A percentile compares a stretch with the other conserved stretches of the same genome.
Conservation (phyloP, 2,329 filamentous ascomycete genomes). For the Phoma sp. region DNA sequence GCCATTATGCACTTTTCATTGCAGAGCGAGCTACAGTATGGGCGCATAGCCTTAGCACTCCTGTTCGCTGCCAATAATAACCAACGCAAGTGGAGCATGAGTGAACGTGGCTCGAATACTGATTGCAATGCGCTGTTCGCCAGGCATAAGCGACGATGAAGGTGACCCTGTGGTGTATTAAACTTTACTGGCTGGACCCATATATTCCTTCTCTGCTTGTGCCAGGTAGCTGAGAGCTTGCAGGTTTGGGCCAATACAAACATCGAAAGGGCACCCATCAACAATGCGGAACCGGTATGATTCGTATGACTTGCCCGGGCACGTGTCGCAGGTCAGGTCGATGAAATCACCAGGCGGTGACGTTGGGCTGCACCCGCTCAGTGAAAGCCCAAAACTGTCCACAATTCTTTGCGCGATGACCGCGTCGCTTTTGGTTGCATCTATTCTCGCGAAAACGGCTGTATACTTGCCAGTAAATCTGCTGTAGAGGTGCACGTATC, state of each 20-base stretch:
- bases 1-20: conserved; percentile 2
- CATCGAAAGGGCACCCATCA: conserved; percentile 10
- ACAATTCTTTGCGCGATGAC: not conserved
- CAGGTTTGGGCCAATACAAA: conserved; percentile 2
- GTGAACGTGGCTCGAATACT: not conserved
- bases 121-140: not conserved
- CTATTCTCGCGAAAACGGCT: not conserved
- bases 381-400: not conserved
- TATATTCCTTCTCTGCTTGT: not conserved
- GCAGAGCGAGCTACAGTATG: conserved; percentile 1
- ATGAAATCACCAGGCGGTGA: conserved; percentile 5
- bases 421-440: not conserved
- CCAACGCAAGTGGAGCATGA: not conserved
- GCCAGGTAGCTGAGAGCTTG: not conserved
- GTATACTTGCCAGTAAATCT: not conserved
- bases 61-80: not conserved
- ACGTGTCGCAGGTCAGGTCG: not conserved
- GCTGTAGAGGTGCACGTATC: not conserved
- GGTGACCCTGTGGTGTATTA: not conserved
- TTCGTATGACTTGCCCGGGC: not conserved
- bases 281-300: conserved; percentile 11
- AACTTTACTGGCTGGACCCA: no score
- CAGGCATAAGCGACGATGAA: conserved; percentile 1
- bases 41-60: no score
- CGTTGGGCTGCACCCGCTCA: not conserved